A percentile compares a stretch with the other conserved stretches of the same genome.
Conservation (phyloP, 371 early-diverging fungal species). For the Mortierella sp. region DNA sequence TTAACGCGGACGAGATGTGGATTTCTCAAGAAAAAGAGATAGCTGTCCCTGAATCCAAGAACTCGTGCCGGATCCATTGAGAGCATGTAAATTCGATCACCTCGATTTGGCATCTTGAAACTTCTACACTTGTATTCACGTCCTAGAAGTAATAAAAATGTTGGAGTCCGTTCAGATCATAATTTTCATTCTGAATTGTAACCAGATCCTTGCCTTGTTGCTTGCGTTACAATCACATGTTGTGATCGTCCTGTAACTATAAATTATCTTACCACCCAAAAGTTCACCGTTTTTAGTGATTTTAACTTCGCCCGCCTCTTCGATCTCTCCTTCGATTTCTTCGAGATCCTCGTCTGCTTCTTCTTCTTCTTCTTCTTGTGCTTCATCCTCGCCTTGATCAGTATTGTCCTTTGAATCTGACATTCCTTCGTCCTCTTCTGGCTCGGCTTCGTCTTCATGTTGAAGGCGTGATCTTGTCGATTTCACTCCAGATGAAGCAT, state of each 20-base stretch:
- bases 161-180: slow-evolving; percentile 6
- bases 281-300: slow-evolving; percentile 76
- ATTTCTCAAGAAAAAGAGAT: slow-evolving; percentile 87
- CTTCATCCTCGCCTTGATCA: slow-evolving; percentile 3
- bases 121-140: slow-evolving; percentile 77
- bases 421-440: not conserved
- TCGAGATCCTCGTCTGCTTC: slow-evolving; percentile 27
- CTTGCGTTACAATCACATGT: not conserved
- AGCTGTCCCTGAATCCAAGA: slow-evolving; percentile 90
- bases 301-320: slow-evolving; percentile 78
- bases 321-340: slow-evolving; percentile 68
- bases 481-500: not conserved
- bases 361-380: not conserved
- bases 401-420: not conserved
- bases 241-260: not conserved
- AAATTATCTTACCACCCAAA: slow-evolving; percentile 69
- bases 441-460: not conserved
- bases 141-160: slow-evolving; percentile 57
- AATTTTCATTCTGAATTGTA: not conserved
- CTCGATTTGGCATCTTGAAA: slow-evolving; percentile 78
- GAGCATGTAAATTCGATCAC: slow-evolving; percentile 81
- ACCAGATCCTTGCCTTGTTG: not conserved
- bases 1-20: slow-evolving; percentile 79
- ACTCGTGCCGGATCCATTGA: slow-evolving; percentile 88
- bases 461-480: not conserved